Evolutionary conservation across 2,329 filamentous ascomycete genomes (phyloP), one percentile per base, ranked within the genome.

Genomic region (Epichloe elymi): DNA sequence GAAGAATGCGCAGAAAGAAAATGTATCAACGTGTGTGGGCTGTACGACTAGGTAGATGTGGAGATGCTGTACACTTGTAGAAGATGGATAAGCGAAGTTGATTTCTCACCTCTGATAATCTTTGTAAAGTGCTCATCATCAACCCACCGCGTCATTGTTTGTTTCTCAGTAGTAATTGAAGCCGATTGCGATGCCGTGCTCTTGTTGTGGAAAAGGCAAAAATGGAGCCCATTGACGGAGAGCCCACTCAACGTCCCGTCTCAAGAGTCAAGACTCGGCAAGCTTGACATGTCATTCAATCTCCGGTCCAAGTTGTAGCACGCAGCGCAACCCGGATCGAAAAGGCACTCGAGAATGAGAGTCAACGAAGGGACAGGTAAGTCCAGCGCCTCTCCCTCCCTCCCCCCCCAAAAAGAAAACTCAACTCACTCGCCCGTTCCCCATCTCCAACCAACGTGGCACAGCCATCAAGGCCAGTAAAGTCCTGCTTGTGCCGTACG

Each of bases 401-500:
- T 8, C 5, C n/a, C n/a, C 23, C 23, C 23, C 23, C 1, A 2
- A 5, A 30, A n/a, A 8, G 23, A 19, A 15, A 3, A 26, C 15
- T 20, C 12, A 26, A 26, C 19, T 20, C 12, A 11, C 17, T 17
- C 38, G 11, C 39, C 12, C 7, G n/a, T 17, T 17, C 5, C 17
- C 19, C 8, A 11, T 0, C 10, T 12, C 4, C 30, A 17, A 6
- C 14, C 51, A 17, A 51, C 40, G 5, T 7, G 6, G 3, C 0
- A 15, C 58, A 94, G 88, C 83, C 17, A 70, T 94, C 35, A 74
- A 78, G 3, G 85, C 85, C 1, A 67, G 76, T 4, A 73, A 73
- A 47, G 72, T 86, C 43, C 76, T 94, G 17, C 76, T 97, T 10
- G 88, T 95, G 10, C 90, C 90, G 0, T 96, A 96, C 67, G 83